phyloP scores from a whole-genome alignment of 2,329 filamentous ascomycete species.

The Xylaria sp. region DNA sequence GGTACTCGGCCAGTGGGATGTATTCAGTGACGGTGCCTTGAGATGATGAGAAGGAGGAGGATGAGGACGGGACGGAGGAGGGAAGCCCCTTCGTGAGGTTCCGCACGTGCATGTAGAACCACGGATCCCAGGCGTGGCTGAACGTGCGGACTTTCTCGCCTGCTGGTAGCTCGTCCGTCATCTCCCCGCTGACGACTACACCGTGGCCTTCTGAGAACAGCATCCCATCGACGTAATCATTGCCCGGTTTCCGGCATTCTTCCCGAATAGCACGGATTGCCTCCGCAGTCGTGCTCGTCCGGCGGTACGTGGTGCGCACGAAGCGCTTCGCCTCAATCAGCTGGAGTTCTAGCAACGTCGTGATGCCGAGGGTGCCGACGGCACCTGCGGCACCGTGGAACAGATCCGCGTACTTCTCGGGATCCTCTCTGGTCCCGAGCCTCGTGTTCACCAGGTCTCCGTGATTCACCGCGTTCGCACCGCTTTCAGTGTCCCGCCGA shows the following conservation, averaged over 20 bases:
- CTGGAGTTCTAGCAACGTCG: conserved; percentile 73
- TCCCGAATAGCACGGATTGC: conserved; percentile 61
- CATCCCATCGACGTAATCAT: conserved; percentile 81
- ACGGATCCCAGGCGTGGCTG: conserved; percentile 71
- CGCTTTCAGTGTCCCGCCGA: not conserved
- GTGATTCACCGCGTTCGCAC: not conserved
- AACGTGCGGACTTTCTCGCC: conserved; percentile 51
- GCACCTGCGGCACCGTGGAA: conserved; percentile 75
- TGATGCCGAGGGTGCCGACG: conserved; percentile 74
- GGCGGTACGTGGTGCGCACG: conserved; percentile 72
- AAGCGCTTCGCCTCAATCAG: conserved; percentile 70
- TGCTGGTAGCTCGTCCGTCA: conserved; percentile 64
- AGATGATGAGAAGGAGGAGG: conserved; percentile 21
- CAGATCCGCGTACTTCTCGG: conserved; percentile 60
- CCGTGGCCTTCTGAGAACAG: conserved; percentile 71
- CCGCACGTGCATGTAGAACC: conserved; percentile 80
- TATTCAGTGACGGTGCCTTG: conserved; percentile 59
- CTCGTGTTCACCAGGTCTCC: conserved; percentile 21
- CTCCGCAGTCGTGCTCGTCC: conserved; percentile 61
- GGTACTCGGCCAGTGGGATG: conserved; percentile 76
- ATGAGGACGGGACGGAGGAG: conserved; percentile 40
- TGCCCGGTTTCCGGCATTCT: conserved; percentile 56
- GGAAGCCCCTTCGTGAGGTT: conserved; percentile 53
- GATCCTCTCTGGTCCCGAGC: conserved; percentile 32
- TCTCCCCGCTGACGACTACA: conserved; percentile 72